Conservation (phyloP, 2,329 filamentous ascomycete genomes). For the Neopestalotiopsis sp. region DNA sequence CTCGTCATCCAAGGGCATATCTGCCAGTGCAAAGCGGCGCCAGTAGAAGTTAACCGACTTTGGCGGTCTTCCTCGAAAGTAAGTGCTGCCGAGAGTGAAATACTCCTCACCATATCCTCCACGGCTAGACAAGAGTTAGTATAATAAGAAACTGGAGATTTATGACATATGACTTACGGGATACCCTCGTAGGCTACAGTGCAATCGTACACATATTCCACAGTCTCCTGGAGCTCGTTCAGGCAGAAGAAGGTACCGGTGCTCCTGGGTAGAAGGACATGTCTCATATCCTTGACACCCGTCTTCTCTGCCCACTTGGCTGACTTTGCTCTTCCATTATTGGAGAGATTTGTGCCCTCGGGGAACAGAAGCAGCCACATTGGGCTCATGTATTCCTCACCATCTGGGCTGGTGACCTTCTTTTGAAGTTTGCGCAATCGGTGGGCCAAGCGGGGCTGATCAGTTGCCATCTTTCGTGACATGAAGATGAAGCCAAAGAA, state of each 20-base stretch:
- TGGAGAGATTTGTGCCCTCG: constrained; percentile 82
- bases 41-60: constrained; percentile 98
- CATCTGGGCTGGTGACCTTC: constrained; percentile 56
- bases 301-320: constrained; percentile 78
- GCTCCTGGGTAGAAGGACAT: constrained; percentile 78
- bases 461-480: constrained; percentile 85
- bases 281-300: constrained; percentile 73
- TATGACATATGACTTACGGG: constrained; percentile 64
- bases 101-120: constrained; percentile 88
- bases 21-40: constrained; percentile 79
- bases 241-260: constrained; percentile 83
- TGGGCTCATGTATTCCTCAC: constrained; percentile 65
- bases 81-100: constrained; percentile 86
- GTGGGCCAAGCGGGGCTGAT: constrained; percentile 76
- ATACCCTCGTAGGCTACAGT: constrained; percentile 95
- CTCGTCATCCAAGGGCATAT: constrained; percentile 79
- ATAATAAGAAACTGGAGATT: background rate
- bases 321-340: constrained; percentile 73
- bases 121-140: constrained; percentile 52
- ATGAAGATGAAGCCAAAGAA: constrained; percentile 92
- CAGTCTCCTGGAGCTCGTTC: constrained; percentile 72
- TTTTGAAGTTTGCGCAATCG: constrained; percentile 73
- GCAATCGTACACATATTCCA: constrained; percentile 89
- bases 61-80: constrained; percentile 85
- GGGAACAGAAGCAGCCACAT: constrained; percentile 94